Percentiles rank a stretch among this genome's conserved stretches.
Conservation (phyloP, 2,329 filamentous ascomycete genomes). For the Cyphellophora attinorum region DNA sequence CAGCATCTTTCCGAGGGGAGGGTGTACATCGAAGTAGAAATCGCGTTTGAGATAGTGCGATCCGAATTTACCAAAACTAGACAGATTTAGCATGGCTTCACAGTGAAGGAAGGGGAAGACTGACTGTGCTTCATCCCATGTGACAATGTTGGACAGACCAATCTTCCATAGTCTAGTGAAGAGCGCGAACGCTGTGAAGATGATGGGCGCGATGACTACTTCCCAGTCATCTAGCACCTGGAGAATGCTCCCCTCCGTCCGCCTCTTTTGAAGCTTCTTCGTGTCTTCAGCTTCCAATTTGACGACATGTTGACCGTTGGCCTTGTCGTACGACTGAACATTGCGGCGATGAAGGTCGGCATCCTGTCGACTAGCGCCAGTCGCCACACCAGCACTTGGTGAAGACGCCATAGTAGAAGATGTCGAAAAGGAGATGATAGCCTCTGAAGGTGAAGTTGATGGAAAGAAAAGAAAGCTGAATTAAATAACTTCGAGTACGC, state of each 20-base stretch:
- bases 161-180: slow-evolving; percentile 62
- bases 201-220: slow-evolving; percentile 51
- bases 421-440: too few species aligned
- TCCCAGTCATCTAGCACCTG: slow-evolving; percentile 47
- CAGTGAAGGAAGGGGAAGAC: slow-evolving; percentile 18
- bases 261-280: slow-evolving; percentile 25
- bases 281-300: slow-evolving; percentile 23
- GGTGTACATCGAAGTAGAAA: slow-evolving; percentile 98
- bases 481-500: too few species aligned
- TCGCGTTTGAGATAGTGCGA: slow-evolving; percentile 98
- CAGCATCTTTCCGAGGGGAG: slow-evolving; percentile 95
- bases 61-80: slow-evolving; percentile 67
- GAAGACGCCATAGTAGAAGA: too few species aligned
- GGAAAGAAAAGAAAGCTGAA: too few species aligned
- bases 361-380: slow-evolving; percentile 23
- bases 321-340: slow-evolving; percentile 24
- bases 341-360: slow-evolving; percentile 33
- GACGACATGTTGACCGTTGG: slow-evolving; percentile 16
- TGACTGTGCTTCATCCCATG: slow-evolving; percentile 69
- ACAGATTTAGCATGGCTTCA: slow-evolving; percentile 2
- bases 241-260: slow-evolving; percentile 26
- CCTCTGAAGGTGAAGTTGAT: too few species aligned
- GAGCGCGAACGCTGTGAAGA: slow-evolving; percentile 54
- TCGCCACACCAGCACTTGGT: slow-evolving; percentile 9
- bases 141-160: slow-evolving; percentile 60